These are phyloP conservation scores for Diutina neorugosa DNA, from an alignment of 1,139 yeast species.

Conservation along the genomic window DNA sequence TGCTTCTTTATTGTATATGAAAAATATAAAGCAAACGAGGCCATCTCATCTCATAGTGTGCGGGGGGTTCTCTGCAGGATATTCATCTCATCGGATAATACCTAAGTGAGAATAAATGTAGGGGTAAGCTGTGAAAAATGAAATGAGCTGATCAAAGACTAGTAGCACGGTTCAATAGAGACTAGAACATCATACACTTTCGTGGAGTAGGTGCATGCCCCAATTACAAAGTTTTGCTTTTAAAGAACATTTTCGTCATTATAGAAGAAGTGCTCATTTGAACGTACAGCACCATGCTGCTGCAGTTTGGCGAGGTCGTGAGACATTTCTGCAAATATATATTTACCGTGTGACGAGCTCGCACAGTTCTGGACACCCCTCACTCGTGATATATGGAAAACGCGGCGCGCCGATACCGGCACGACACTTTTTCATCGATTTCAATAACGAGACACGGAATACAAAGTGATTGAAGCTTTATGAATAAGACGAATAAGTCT, in stretches of 20 bases:
- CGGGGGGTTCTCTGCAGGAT: background rate
- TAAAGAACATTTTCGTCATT: too few relatives aligned
- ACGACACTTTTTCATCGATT: background rate
- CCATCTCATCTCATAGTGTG: background rate
- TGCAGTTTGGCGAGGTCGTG: background rate
- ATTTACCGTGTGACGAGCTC: too few relatives aligned
- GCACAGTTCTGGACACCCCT: background rate
- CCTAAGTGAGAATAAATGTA: background rate
- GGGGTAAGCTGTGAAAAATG: too few relatives aligned
- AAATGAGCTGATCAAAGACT: too few relatives aligned
- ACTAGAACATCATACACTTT: too few relatives aligned
- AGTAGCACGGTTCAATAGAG: too few relatives aligned
- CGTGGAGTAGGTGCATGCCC: too few relatives aligned
- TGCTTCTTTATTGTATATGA: slow-evolving; percentile 5
- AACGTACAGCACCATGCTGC: too few relatives aligned
- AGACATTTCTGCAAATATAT: background rate
- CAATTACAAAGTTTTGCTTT: too few relatives aligned
- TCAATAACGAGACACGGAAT: background rate
- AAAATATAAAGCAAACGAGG: background rate
- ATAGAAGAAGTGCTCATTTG: background rate
- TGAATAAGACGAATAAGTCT: too few relatives aligned
- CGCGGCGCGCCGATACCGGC: background rate
- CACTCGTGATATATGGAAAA: background rate
- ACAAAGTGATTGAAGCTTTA: background rate
- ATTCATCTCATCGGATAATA: background rate